phyloP scores from a whole-genome alignment of 192 early-diverging fungal species.

The Umbelopsis ramanniana region DNA sequence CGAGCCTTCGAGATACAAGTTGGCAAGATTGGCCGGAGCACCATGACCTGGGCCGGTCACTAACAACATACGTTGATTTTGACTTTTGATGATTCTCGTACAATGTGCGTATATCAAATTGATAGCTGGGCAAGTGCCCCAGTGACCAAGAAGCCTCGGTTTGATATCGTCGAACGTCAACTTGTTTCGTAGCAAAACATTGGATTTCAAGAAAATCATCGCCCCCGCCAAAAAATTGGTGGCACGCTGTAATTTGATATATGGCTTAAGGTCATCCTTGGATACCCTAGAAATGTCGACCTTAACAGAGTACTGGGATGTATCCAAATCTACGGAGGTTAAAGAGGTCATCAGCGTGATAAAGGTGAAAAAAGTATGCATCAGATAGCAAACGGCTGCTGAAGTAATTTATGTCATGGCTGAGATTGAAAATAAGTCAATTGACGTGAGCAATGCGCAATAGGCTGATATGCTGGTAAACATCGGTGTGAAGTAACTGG shows the following conservation, averaged over 20 bases:
- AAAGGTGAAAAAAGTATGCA: too few species aligned
- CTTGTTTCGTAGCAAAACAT: slow-evolving; percentile 27
- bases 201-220: slow-evolving; percentile 52
- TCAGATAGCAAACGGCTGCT: too few species aligned
- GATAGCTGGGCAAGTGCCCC: slow-evolving; percentile 52
- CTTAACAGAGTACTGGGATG: background rate
- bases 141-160: slow-evolving; percentile 46
- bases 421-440: background rate
- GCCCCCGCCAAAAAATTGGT: slow-evolving; percentile 49
- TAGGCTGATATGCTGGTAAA: background rate
- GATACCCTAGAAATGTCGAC: slow-evolving; percentile 7
- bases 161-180: slow-evolving; percentile 44
- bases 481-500: too few species aligned
- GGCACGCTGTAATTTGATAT: slow-evolving; percentile 24
- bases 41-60: slow-evolving; percentile 54
- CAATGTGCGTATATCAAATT: slow-evolving; percentile 50
- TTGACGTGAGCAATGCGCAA: slow-evolving; percentile 14
- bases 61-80: slow-evolving; percentile 43
- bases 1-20: slow-evolving; percentile 48
- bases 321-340: background rate
- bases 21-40: slow-evolving; percentile 47
- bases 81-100: slow-evolving; percentile 44
- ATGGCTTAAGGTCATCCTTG: slow-evolving; percentile 15
- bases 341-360: background rate
- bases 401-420: background rate